phyloP scores from a whole-genome alignment of 169 alveolate genomes.

The Plasmodium adleri region DNA sequence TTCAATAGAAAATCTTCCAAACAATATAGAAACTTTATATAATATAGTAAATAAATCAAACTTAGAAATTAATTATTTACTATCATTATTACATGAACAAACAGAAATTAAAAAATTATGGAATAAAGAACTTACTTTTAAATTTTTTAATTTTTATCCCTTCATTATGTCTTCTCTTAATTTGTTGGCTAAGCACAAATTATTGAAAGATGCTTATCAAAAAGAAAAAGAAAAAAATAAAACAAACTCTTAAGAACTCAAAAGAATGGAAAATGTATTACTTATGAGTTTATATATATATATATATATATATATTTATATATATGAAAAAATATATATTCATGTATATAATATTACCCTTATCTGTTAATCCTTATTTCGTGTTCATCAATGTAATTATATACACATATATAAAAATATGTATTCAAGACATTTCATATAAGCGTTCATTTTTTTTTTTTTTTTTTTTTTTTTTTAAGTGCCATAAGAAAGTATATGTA shows the following conservation, averaged over 20 bases:
- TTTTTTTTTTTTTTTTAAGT: too few species aligned
- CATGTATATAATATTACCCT: too few species aligned
- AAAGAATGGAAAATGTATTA: neutral
- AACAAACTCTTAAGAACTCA: neutral
- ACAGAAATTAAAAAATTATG: slow-evolving; percentile 21
- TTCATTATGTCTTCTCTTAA: slow-evolving; percentile 52
- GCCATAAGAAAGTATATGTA: too few species aligned
- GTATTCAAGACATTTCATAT: too few species aligned
- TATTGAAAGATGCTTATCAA: slow-evolving; percentile 34
- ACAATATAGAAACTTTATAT: neutral
- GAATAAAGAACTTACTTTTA: slow-evolving; percentile 58
- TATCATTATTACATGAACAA: slow-evolving; percentile 14
- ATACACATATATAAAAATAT: too few species aligned
- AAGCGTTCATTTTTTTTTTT: too few species aligned
- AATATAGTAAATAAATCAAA: slow-evolving; percentile 7
- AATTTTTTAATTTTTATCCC: slow-evolving; percentile 49
- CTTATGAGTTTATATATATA: neutral
- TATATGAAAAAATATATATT: neutral
- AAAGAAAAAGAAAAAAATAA: slow-evolving; percentile 27
- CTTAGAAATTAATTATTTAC: slow-evolving; percentile 26
- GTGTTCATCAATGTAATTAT: too few species aligned
- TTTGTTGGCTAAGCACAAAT: slow-evolving; percentile 58
- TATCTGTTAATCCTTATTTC: too few species aligned
- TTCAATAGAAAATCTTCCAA: slow-evolving; percentile 21
- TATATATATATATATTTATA: slow-evolving; percentile 1